These are phyloP conservation scores for Diaporthe eres DNA, from an alignment of 2,329 filamentous ascomycete genomes.

Conservation along the genomic window DNA sequence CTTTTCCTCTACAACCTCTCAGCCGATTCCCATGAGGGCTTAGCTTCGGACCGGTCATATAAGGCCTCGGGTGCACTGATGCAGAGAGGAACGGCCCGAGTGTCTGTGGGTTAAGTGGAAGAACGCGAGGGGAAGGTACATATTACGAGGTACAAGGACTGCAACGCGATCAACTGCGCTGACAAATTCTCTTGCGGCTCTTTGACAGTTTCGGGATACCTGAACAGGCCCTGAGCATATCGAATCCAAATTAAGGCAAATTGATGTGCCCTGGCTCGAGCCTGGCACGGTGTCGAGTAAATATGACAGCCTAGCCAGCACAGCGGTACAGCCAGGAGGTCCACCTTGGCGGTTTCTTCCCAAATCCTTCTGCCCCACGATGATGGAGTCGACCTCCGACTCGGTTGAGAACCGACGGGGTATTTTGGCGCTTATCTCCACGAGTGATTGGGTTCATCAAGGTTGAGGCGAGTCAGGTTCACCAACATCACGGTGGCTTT, in stretches of 20 bases:
- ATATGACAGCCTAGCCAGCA: not conserved
- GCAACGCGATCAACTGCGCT: not conserved
- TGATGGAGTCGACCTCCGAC: too few species aligned
- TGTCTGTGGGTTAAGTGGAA: not conserved
- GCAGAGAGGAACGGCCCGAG: not conserved
- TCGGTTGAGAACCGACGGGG: not conserved
- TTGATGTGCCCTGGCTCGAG: not conserved
- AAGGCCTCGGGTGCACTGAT: not conserved
- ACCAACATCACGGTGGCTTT: too few species aligned
- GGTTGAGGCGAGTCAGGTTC: not conserved
- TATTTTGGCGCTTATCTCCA: not conserved
- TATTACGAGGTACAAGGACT: not conserved
- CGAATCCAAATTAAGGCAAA: not conserved
- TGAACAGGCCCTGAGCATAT: too few species aligned
- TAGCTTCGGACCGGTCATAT: not conserved
- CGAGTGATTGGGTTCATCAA: too few species aligned
- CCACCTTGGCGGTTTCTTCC: not conserved
- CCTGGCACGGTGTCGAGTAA: not conserved
- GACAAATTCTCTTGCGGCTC: not conserved
- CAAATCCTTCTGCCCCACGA: not conserved
- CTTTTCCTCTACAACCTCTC: not conserved
- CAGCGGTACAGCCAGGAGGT: not conserved
- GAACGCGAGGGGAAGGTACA: not conserved
- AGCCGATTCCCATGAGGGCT: too few species aligned
- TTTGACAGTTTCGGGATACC: too few species aligned